These are phyloP conservation scores for Tylopilus subfusipes DNA, from an alignment of 768 basidiomycete species.

Conservation along the genomic window DNA sequence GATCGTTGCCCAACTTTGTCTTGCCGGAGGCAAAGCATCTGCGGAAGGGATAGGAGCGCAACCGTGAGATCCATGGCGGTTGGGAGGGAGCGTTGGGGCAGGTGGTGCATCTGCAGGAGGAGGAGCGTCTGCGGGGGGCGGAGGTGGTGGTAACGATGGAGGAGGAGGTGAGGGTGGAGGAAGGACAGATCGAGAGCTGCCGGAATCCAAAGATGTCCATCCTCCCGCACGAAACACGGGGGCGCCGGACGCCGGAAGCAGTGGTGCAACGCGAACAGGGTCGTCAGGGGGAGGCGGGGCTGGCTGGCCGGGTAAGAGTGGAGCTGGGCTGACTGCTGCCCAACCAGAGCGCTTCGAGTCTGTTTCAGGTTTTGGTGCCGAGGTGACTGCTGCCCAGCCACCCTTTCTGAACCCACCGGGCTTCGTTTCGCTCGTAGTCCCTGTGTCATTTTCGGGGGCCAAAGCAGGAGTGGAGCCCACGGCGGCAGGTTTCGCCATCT, in stretches of 20 bases:
- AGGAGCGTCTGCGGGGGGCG: slow-evolving; percentile 10
- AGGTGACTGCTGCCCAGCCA: slow-evolving; percentile 46
- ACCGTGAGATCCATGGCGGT: slow-evolving; percentile 11
- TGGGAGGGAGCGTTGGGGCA: not conserved
- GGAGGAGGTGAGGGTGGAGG: slow-evolving; percentile 21
- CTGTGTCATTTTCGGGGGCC: slow-evolving; percentile 18
- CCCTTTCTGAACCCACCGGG: slow-evolving; percentile 39
- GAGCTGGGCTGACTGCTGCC: slow-evolving; percentile 13
- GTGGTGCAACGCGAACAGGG: slow-evolving; percentile 17
- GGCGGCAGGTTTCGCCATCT: slow-evolving; percentile 41
- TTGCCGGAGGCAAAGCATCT: slow-evolving; percentile 3
- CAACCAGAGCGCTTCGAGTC: slow-evolving; percentile 13
- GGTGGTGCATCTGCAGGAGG: not conserved
- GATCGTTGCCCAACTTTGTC: not conserved
- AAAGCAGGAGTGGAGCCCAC: slow-evolving; percentile 15
- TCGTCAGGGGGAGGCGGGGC: slow-evolving; percentile 9
- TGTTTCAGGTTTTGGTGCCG: slow-evolving; percentile 10
- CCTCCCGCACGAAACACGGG: slow-evolving; percentile 59
- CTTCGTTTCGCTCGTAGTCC: slow-evolving; percentile 14
- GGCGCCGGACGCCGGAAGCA: slow-evolving; percentile 23
- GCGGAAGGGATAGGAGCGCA: slow-evolving; percentile 3
- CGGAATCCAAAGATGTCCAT: slow-evolving; percentile 63
- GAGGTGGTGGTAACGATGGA: slow-evolving; percentile 14
- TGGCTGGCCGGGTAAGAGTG: slow-evolving; percentile 22
- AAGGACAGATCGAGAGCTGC: slow-evolving; percentile 31